Percentiles rank a stretch among this genome's conserved stretches.
These are phyloP conservation scores for Hygrophila difformis DNA, from an alignment of 257 asterid genomes.

Conservation along the genomic window DNA sequence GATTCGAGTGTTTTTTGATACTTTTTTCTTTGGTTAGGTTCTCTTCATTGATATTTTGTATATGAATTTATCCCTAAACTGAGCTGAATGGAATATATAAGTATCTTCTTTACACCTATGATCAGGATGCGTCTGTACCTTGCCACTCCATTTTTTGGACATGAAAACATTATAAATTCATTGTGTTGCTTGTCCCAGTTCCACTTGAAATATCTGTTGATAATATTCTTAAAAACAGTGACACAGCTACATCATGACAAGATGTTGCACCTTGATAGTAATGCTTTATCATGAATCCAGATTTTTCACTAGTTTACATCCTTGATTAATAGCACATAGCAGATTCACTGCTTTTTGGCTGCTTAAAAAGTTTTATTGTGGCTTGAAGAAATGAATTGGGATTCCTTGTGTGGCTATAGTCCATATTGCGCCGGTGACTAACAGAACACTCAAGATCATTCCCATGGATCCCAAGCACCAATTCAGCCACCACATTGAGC, in stretches of 20 bases:
- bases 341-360: too few species aligned
- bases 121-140: neutral
- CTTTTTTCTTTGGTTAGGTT: neutral
- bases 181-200: neutral
- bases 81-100: slow-evolving; percentile 17
- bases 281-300: neutral
- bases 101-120: slow-evolving; percentile 10
- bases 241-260: too few species aligned
- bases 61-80: slow-evolving; percentile 23
- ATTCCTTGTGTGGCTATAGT: slow-evolving; percentile 65
- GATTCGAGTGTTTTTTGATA: slow-evolving; percentile 24
- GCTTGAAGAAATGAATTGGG: slow-evolving; percentile 68
- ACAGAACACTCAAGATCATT: slow-evolving; percentile 46
- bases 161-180: slow-evolving; percentile 11
- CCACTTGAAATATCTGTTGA: neutral
- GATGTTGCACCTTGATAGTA: slow-evolving; percentile 1
- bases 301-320: neutral
- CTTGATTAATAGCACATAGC: too few species aligned
- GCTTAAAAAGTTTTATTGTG: slow-evolving; percentile 26
- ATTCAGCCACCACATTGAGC: slow-evolving; percentile 60
- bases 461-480: slow-evolving; percentile 68
- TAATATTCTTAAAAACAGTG: too few species aligned
- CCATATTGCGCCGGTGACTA: slow-evolving; percentile 70
- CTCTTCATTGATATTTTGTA: slow-evolving; percentile 10
- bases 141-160: neutral